Base-by-base conservation (phyloP, 768 basidiomycete genomes). In the Trametes gibbosa region DNA sequence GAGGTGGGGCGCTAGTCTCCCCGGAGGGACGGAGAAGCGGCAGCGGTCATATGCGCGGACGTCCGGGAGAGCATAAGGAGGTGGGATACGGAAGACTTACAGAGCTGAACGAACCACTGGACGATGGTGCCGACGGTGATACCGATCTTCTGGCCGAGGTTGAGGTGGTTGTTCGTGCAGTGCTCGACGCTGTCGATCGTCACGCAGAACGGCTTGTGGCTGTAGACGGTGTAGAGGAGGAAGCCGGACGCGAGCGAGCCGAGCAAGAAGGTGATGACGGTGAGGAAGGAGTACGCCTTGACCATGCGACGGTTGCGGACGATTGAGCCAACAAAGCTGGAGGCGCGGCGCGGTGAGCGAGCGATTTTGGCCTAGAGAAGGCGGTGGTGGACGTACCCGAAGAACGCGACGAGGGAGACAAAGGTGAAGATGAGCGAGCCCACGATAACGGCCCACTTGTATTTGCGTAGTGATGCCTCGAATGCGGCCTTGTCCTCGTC, bases 291-390 rank as follows among this genome's bases (percentile, higher is more conserved):
- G 61, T 66, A 71, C 52, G 62, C 53, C 56, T 66, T 69, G 40
- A 71, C 68, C 57, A 68, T 61, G 48, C 66, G 60, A 48, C 67
- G 67, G 60, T 68, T 71, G 55, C 65, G 63, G 6, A 59, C 23
- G 49, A 71, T 60, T 5, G 70, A 60, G 35, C 70, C 70, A 58
- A 71, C 50, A 65, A 68, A 69, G 21, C 70, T 71, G 59, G 21
- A n/a, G 12, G 21, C 29, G 10, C 5, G 13, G 21, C 35, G 24
- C 29, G 3, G 10, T 45, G 21, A 29, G 23, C 5, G 8, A 1
- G 5, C 19, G 34, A 9, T 10, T 34, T 1, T 17, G 2, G 23
- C 5, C n/a, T 17, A 19, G 52, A 34, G 21, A 14, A 29, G 16
- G 23, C 41, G 25, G 17, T 45, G 16, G 34, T 32, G 17, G 43